phyloP scores from a whole-genome alignment of 2,329 filamentous ascomycete species.

The Lojkania enalia region DNA sequence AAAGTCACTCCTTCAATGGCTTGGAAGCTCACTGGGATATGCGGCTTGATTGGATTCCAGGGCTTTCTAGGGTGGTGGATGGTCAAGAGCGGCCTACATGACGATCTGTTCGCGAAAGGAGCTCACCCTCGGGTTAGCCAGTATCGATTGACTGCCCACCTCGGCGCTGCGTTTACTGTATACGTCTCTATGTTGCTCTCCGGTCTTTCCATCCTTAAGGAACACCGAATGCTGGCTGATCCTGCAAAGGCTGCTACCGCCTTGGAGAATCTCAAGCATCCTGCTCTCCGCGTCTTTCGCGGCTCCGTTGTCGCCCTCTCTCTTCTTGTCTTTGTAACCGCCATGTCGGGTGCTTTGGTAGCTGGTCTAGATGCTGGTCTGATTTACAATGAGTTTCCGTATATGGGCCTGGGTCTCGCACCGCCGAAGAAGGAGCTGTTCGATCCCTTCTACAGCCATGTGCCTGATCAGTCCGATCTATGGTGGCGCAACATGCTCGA shows the following conservation, averaged over 20 bases:
- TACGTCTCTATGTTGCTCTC: slow-evolving; percentile 95
- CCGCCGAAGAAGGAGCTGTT: slow-evolving; percentile 84
- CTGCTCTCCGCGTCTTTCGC: slow-evolving; percentile 73
- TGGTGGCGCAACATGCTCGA: slow-evolving; percentile 98
- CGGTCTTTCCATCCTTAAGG: slow-evolving; percentile 80
- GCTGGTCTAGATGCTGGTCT: slow-evolving; percentile 93
- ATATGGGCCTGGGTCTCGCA: slow-evolving; percentile 83
- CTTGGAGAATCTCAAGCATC: slow-evolving; percentile 63
- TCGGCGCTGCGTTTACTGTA: slow-evolving; percentile 87
- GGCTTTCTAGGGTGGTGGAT: slow-evolving; percentile 99
- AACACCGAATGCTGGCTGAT: slow-evolving; percentile 70
- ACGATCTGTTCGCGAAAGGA: slow-evolving; percentile 90
- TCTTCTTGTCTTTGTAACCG: slow-evolving; percentile 80
- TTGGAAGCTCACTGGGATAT: slow-evolving; percentile 76
- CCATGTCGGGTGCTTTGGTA: slow-evolving; percentile 91
- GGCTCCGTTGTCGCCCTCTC: slow-evolving; percentile 71
- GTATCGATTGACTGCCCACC: slow-evolving; percentile 87
- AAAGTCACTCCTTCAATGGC: slow-evolving; percentile 80
- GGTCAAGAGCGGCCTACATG: slow-evolving; percentile 94
- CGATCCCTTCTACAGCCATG: slow-evolving; percentile 81
- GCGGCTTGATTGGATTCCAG: slow-evolving; percentile 88
- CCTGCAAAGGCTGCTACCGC: slow-evolving; percentile 64
- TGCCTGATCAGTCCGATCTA: slow-evolving; percentile 76
- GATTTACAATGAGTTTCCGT: slow-evolving; percentile 98
- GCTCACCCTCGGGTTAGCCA: slow-evolving; percentile 91